Evolutionary conservation across 2,329 filamentous ascomycete species (phyloP).

Genomic region (Aureobasidium mangrovei): DNA sequence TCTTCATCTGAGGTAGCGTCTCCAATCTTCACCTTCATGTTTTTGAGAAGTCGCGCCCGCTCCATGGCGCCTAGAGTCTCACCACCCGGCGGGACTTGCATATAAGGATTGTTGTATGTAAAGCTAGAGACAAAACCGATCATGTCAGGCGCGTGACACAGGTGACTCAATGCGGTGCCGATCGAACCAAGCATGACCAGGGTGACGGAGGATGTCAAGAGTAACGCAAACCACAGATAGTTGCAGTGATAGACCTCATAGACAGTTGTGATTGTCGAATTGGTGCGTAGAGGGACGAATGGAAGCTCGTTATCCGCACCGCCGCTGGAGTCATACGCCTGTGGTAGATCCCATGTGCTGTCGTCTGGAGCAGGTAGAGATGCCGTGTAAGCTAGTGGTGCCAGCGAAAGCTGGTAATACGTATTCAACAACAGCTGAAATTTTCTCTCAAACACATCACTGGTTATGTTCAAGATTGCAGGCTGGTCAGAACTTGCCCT

Average conservation of each 20-base stretch:
- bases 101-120: slow-evolving; percentile 30
- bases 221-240: slow-evolving; percentile 23
- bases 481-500: neutral
- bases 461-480: neutral
- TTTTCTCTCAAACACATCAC: slow-evolving; percentile 19
- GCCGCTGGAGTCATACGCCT: neutral
- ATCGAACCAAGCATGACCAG: slow-evolving; percentile 20
- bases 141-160: slow-evolving; percentile 27
- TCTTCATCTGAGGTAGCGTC: slow-evolving; percentile 25
- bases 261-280: slow-evolving; percentile 12
- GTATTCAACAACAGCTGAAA: slow-evolving; percentile 25
- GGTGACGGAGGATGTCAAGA: slow-evolving; percentile 19
- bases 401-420: slow-evolving; percentile 25
- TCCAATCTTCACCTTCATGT: slow-evolving; percentile 25
- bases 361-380: slow-evolving; percentile 14
- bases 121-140: slow-evolving; percentile 31
- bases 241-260: slow-evolving; percentile 25
- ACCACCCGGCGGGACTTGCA: slow-evolving; percentile 25
- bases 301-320: neutral
- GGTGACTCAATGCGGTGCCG: slow-evolving; percentile 22
- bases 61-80: slow-evolving; percentile 28
- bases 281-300: slow-evolving; percentile 26
- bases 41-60: slow-evolving; percentile 26
- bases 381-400: slow-evolving; percentile 23
- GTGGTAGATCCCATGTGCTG: neutral